phyloP scores from a whole-genome alignment of 768 basidiomycete genomes.

The Myochromella boudieri region DNA sequence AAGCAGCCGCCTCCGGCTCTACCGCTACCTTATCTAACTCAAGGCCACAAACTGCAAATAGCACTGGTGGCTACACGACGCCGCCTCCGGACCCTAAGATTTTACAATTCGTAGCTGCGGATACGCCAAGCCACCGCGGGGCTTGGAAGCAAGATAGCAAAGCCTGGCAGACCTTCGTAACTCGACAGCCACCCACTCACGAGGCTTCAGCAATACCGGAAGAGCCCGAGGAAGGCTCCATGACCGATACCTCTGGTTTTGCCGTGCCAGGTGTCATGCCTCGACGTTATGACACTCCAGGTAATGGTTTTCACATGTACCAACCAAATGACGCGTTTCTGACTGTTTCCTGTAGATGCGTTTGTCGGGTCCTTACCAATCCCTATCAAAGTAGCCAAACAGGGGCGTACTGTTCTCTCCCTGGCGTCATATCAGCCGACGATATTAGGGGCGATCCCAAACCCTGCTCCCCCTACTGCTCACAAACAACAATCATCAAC shows the following conservation, averaged over 20 bases:
- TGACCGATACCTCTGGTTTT: conserved; percentile 13
- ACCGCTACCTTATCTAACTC: conserved; percentile 10
- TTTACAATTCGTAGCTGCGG: conserved; percentile 63
- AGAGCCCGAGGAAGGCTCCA: conserved; percentile 29
- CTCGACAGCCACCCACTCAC: conserved; percentile 26
- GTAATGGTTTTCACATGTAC: background rate
- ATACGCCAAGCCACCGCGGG: conserved; percentile 69
- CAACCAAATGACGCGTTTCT: background rate
- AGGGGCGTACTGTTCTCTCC: conserved; percentile 40
- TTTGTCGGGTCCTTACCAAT: conserved; percentile 59
- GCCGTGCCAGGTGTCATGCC: conserved; percentile 11
- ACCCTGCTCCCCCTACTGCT: conserved; percentile 28
- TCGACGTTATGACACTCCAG: background rate
- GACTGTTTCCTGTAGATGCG: background rate
- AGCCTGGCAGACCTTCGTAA: conserved; percentile 65
- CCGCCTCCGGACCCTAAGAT: conserved; percentile 47
- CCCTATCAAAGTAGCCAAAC: conserved; percentile 43
- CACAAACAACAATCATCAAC: conserved; percentile 39
- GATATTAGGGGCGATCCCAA: conserved; percentile 39
- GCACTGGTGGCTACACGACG: background rate
- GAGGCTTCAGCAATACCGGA: conserved; percentile 23
- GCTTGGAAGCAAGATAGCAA: conserved; percentile 65
- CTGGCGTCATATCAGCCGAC: conserved; percentile 61
- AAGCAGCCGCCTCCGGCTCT: background rate
- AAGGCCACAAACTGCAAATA: conserved; percentile 3